These are phyloP conservation scores for Dendrostoma leiphaemia DNA, from an alignment of 2,329 filamentous ascomycete genomes.

Conservation along the genomic window DNA sequence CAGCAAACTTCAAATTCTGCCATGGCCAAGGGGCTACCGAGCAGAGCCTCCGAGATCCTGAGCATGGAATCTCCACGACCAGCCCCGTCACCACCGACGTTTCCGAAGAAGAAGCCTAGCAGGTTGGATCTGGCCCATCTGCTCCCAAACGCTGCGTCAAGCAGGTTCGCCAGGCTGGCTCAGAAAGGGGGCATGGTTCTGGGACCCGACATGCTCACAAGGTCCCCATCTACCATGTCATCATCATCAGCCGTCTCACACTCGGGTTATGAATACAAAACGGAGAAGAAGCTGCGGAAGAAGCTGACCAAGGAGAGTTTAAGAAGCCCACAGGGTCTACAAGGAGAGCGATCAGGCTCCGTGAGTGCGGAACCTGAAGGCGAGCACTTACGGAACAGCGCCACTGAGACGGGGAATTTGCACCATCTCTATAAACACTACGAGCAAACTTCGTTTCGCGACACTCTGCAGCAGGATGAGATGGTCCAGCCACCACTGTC, in stretches of 20 bases:
- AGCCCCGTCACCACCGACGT: slow-evolving; percentile 23
- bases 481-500: neutral
- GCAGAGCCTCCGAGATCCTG: slow-evolving; percentile 45
- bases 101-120: slow-evolving; percentile 46
- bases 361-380: slow-evolving; percentile 1
- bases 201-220: slow-evolving; percentile 35
- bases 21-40: slow-evolving; percentile 54
- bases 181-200: slow-evolving; percentile 29
- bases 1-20: slow-evolving; percentile 58
- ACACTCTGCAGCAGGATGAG: slow-evolving; percentile 32
- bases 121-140: slow-evolving; percentile 49
- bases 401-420: slow-evolving; percentile 36
- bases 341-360: neutral
- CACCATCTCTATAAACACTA: slow-evolving; percentile 57
- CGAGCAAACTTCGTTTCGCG: slow-evolving; percentile 52
- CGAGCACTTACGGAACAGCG: slow-evolving; percentile 11
- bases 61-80: slow-evolving; percentile 39
- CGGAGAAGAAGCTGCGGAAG: slow-evolving; percentile 30
- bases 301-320: slow-evolving; percentile 37
- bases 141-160: slow-evolving; percentile 30
- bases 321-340: slow-evolving; percentile 10
- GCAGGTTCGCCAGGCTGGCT: slow-evolving; percentile 21
- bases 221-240: slow-evolving; percentile 43
- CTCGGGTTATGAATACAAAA: slow-evolving; percentile 23
- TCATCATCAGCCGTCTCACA: slow-evolving; percentile 33